A percentile compares a stretch with the other conserved stretches of the same genome.
These are phyloP conservation scores for Calocybe gangraenosa DNA, from an alignment of 768 basidiomycete species.

Conservation along the genomic window DNA sequence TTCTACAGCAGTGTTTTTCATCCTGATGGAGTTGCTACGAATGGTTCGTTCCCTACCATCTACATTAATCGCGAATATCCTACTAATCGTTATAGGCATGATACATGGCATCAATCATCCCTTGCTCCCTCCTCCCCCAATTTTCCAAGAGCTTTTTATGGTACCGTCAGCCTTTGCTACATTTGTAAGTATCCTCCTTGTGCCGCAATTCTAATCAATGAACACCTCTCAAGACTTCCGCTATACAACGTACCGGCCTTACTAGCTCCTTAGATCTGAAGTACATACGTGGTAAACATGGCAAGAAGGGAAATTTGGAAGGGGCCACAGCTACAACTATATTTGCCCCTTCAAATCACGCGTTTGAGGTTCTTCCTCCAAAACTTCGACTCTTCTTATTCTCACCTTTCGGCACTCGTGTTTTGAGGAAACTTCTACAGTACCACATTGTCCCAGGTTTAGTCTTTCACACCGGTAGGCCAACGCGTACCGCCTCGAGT, in stretches of 20 bases:
- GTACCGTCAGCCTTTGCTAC: slow-evolving; percentile 41
- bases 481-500: not conserved
- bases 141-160: slow-evolving; percentile 45
- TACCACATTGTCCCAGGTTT: slow-evolving; percentile 53
- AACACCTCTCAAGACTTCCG: slow-evolving; percentile 40
- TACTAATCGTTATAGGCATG: slow-evolving; percentile 26
- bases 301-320: slow-evolving; percentile 33
- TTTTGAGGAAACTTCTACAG: slow-evolving; percentile 49
- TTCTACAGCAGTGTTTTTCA: slow-evolving; percentile 38
- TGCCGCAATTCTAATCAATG: not conserved
- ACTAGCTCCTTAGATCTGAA: slow-evolving; percentile 43
- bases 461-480: slow-evolving; percentile 47
- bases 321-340: slow-evolving; percentile 45
- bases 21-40: slow-evolving; percentile 40
- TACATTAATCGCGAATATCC: not conserved
- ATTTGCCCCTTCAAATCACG: slow-evolving; percentile 52
- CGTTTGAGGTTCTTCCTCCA: slow-evolving; percentile 43
- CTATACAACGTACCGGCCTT: slow-evolving; percentile 47
- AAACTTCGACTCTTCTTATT: slow-evolving; percentile 53
- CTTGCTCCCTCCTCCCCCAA: slow-evolving; percentile 49
- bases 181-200: slow-evolving; percentile 29
- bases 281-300: slow-evolving; percentile 31
- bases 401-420: slow-evolving; percentile 51
- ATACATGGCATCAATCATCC: slow-evolving; percentile 55
- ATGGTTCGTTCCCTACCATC: slow-evolving; percentile 34